phyloP scores from a whole-genome alignment of 2,329 filamentous ascomycete genomes.

The Penicillium nordicum region DNA sequence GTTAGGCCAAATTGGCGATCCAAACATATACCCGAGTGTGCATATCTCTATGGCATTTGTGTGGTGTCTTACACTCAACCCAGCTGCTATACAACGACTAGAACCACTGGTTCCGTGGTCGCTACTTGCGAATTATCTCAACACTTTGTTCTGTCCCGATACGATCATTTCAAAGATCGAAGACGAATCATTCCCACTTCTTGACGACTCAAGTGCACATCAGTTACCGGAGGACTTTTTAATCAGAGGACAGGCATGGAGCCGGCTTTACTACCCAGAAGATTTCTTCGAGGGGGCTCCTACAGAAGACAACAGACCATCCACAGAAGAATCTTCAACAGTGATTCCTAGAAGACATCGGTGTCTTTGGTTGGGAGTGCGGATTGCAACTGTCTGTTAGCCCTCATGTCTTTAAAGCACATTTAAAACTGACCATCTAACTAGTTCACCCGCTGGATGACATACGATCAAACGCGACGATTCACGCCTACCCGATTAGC shows the following conservation, averaged over 20 bases:
- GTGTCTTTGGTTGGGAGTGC: constrained; percentile 50
- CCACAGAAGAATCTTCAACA: constrained; percentile 50
- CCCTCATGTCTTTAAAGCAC: background rate
- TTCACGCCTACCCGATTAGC: constrained; percentile 36
- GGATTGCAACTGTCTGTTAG: constrained; percentile 42
- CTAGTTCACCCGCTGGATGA: constrained; percentile 42
- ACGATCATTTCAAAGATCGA: constrained; percentile 37
- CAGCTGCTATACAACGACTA: constrained; percentile 39
- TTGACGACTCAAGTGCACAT: constrained; percentile 38
- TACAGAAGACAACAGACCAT: constrained; percentile 54
- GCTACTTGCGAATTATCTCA: constrained; percentile 51
- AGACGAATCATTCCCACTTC: constrained; percentile 41
- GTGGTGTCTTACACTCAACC: constrained; percentile 40
- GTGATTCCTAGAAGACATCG: constrained; percentile 49
- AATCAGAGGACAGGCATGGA: constrained; percentile 56
- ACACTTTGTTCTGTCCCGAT: constrained; percentile 47
- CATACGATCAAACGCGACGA: constrained; percentile 30
- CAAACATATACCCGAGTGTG: constrained; percentile 53
- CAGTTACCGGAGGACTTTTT: constrained; percentile 59
- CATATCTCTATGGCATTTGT: constrained; percentile 56
- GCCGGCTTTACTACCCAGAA: constrained; percentile 46
- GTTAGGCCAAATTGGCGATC: constrained; percentile 49
- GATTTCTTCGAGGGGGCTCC: constrained; percentile 51
- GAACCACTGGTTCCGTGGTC: constrained; percentile 51
- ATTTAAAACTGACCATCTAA: constrained; percentile 2